Base-by-base conservation (phyloP, 306 rosid species). In the Hippophae gyantsensis region DNA sequence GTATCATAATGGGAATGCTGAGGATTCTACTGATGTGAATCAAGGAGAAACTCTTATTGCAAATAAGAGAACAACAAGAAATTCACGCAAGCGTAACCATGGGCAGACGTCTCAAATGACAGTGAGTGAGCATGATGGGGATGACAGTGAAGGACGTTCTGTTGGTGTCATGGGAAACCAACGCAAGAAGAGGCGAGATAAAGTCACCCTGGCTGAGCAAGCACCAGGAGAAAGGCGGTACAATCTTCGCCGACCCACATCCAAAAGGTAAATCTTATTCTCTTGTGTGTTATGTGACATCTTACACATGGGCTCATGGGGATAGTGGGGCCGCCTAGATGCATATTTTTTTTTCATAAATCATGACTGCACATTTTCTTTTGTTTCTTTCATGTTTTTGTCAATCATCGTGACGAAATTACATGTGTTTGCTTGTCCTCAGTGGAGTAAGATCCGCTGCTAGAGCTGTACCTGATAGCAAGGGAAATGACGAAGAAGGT, bases 171-270 rank as follows among this genome's bases (percentile, higher is more conserved):
- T 79, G 60, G 78, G 69, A 32, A 87, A 82, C 42, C 84, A 75
- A 55, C 86, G 57, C 48, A 81, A 82, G 81, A 85, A 63, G 73
- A 78, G 87, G 74, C 87, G 89, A 25, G 82, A 72, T 66, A 85
- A 66, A 72, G 81, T 54, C 62, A 66, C 74, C 64, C 68, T 81
- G 45, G 73, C 80, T 41, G 73, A 71, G 63, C 89, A 74, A 74
- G 50, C 70, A 68, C 75, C 85, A 48, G 83, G 63, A 13, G 86
- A 75, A 80, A 42, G 78, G 47, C 77, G 98, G 69, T 92, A 92
- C 75, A 92, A 87, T 80, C 79, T 92, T 63, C 83, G 98, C 62
- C 82, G 86, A 60, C 72, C 80, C 18, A 90, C 74, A 78, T 72
- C n/a, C 95, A 85, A 54, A 74, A 81, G 68, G 13, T 50, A 12